A percentile compares a stretch with the other conserved stretches of the same genome.
Evolutionary conservation across 2,329 filamentous ascomycete genomes (phyloP).

Genomic region (Colletotrichum gigasporum): DNA sequence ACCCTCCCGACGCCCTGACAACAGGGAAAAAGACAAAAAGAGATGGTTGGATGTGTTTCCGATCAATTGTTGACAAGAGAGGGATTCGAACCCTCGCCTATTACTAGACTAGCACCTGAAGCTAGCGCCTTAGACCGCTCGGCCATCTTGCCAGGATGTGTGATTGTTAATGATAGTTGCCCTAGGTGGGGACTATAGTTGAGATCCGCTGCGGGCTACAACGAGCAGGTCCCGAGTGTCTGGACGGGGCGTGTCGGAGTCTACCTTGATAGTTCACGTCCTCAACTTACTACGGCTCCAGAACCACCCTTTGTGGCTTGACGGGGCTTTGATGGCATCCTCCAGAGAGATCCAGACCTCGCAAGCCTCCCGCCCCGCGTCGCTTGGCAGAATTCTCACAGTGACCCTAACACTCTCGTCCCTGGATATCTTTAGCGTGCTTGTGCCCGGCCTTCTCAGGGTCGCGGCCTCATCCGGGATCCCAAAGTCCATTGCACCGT

Average conservation of each 20-base stretch:
- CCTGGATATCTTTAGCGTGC: neutral
- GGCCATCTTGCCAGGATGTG: constrained; percentile 31
- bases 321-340: no score
- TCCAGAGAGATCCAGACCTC: neutral
- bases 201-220: neutral
- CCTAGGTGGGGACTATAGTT: neutral
- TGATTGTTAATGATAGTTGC: fast-evolving
- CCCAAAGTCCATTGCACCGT: no score
- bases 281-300: no score
- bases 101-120: constrained; percentile 32
- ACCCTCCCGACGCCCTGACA: neutral
- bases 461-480: neutral
- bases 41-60: fast-evolving
- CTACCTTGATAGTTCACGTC: no score
- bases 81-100: constrained; percentile 31
- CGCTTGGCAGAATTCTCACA: neutral
- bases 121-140: constrained; percentile 33
- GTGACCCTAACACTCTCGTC: neutral
- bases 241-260: no score
- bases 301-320: no score
- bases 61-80: constrained; percentile 28
- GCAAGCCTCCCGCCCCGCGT: neutral
- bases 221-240: neutral
- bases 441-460: neutral
- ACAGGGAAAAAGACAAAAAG: neutral